phyloP scores from a whole-genome alignment of 2,329 filamentous ascomycete genomes.

The Conoideocrella luteorostrata region DNA sequence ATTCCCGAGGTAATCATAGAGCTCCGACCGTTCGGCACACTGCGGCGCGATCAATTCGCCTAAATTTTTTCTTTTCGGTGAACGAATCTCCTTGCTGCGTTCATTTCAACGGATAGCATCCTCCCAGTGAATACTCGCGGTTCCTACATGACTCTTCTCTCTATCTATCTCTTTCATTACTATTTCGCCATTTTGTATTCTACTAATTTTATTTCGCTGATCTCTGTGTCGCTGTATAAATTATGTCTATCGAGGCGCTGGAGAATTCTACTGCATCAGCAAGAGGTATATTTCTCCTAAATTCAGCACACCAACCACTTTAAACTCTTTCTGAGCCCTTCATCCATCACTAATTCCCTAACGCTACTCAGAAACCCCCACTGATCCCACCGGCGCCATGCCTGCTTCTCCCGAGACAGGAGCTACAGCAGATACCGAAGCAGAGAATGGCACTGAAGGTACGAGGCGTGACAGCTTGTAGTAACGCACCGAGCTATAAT shows the following conservation, averaged over 20 bases:
- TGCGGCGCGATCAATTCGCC: slow-evolving; percentile 19
- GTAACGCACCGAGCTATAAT: neutral
- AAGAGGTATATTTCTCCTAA: slow-evolving; percentile 11
- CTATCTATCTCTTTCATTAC: slow-evolving; percentile 12
- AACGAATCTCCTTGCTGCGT: slow-evolving; percentile 1
- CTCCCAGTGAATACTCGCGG: slow-evolving; percentile 18
- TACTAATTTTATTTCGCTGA: slow-evolving; percentile 10
- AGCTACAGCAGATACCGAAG: slow-evolving; percentile 17
- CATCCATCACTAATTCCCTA: neutral
- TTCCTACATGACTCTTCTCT: slow-evolving; percentile 20
- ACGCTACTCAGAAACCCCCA: slow-evolving; percentile 13
- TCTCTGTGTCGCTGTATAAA: slow-evolving; percentile 13
- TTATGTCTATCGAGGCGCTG: slow-evolving; percentile 26
- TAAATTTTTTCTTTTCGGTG: slow-evolving; percentile 19
- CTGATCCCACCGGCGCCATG: slow-evolving; percentile 19
- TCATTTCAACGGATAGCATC: slow-evolving; percentile 11
- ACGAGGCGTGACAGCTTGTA: too few relatives aligned
- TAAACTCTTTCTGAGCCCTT: neutral
- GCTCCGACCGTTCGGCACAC: slow-evolving; percentile 20
- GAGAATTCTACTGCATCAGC: slow-evolving; percentile 18
- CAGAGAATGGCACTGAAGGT: slow-evolving; percentile 30
- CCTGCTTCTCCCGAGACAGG: slow-evolving; percentile 20
- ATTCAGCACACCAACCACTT: neutral
- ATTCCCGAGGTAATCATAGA: slow-evolving; percentile 5
- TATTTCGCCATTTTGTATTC: slow-evolving; percentile 14